Evolutionary conservation across 176 grass and related monocot genomes (phyloP), one percentile per base, ranked within the genome.

Genomic region (Eragrostis curvula): DNA sequence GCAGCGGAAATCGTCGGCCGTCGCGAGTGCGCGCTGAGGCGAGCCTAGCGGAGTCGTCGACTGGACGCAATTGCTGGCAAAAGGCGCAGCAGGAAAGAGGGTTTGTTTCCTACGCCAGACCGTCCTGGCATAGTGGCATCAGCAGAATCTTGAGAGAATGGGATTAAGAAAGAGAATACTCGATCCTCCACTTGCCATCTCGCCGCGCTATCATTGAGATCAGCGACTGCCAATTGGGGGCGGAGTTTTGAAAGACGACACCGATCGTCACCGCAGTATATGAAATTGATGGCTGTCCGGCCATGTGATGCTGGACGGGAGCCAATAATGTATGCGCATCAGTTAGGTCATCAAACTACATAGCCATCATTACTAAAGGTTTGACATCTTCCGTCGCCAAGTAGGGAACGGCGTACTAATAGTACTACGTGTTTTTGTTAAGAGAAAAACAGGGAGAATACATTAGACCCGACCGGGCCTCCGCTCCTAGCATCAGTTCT

Each of bases 1-100:
- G 70, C 55, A n/a, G 45, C 36, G 1, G 1, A 21, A 44, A 80
- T 45, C 87, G 82, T 75, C 63, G 77, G 81, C 52, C 63, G 76
- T 75, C 76, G 21, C 58, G 0, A 28, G 40, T 71, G 56, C 75
- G 48, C 15, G 63, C 10, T 7, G 52, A 68, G 25, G 8, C 52
- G 10, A 70, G 21, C 30, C n/a, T n/a, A n/a, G 5, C 13, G 21
- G 43, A 28, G 14, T 6, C 36, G 70, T 71, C 32, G 6, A 41
- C 28, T 13, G 24, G 39, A 51, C 67, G 20, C 57, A 40, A 66
- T 6, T 12, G 51, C 66, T 66, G 56, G 46, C 71, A 10, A 43
- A n/a, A 23, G 63, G 11, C 5, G 63, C 14, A n/a, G 20, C 18
- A n/a, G 2, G 8, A 23, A 11, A 8, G 42, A n/a, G 6, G 7